Conservation (phyloP, 768 basidiomycete species). For the Leucocoprinus birnbaumii region DNA sequence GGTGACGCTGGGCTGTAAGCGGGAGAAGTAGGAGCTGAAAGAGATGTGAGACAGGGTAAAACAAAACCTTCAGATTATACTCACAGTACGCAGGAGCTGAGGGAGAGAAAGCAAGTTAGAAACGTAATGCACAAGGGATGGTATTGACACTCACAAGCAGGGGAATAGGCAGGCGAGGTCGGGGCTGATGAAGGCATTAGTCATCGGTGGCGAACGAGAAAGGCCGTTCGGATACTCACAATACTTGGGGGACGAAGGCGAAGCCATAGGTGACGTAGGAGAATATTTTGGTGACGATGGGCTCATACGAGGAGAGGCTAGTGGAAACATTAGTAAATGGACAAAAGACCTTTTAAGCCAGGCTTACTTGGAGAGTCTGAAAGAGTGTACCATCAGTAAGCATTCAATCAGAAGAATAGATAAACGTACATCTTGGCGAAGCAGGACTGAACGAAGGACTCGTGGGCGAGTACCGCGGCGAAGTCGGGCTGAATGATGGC, state of each 20-base stretch:
- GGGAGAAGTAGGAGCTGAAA: conserved; percentile 69
- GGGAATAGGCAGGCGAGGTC: conserved; percentile 85
- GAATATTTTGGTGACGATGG: conserved; percentile 92
- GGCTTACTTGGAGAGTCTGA: conserved; percentile 81
- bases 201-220: not conserved
- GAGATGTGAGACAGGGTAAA: conserved; percentile 15
- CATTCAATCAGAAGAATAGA: not conserved
- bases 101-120: conserved; percentile 4
- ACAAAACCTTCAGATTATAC: conserved; percentile 18
- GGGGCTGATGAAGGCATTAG: conserved; percentile 50
- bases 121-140: not conserved
- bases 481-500: conserved; percentile 88
- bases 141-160: conserved; percentile 62
- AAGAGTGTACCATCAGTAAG: conserved; percentile 18
- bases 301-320: conserved; percentile 79
- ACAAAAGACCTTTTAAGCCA: conserved; percentile 9
- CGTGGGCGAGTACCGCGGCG: conserved; percentile 85
- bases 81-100: conserved; percentile 81
- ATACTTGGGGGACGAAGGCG: conserved; percentile 90
- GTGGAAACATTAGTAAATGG: conserved; percentile 22
- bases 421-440: conserved; percentile 80
- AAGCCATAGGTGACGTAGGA: conserved; percentile 87
- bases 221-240: conserved; percentile 48
- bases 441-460: conserved; percentile 90
- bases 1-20: no score